Evolutionary conservation across 2,329 filamentous ascomycete species (phyloP), one percentile per base, ranked within the genome.

Genomic region (Penicillium sclerotiorum): DNA sequence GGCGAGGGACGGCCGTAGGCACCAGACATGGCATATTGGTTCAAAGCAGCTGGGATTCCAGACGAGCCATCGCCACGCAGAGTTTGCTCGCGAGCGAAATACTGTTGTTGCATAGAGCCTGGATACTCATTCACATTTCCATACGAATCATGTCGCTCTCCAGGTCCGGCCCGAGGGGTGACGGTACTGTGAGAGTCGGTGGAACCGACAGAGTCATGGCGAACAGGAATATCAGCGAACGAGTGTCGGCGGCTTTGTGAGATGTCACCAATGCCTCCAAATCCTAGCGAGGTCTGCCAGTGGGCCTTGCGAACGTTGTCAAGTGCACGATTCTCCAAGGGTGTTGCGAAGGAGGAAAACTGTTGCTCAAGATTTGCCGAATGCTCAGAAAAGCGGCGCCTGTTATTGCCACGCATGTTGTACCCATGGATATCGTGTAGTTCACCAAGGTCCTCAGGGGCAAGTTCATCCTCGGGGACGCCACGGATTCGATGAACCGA

Each of bases 181-280:
- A 49, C 53, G 13, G 55, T 47, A 7, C 49, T 37, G 22, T 57
- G 56, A 2, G 55, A 50, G 28, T 62, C 59, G 33, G 51, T 35
- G 8, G 57, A 53, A 45, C 71, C 64, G 41, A 77, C 65, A 9
- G 76, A 78, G 22, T 64, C 62, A 45, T 78, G 73, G 35, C 77
- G 70, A 28, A 76, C 73, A 9, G 77, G 75, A 36, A 79, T 73
- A 53, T 79, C 76, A 22, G 76, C 77, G 50, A 79, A 78, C 13
- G 77, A 79, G 59, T 79, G 77, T 17, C 77, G 74, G 30, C 77
- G 74, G 55, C 77, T 79, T 55, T 79, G 76, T 23, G 77, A 71
- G 20, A 73, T 64, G 52, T 78, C 76, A 27, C 67, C 60, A 36
- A 75, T 64, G 46, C 73, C 66, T 21, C 74, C 73, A 58, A 79